Percentiles rank a stretch among this genome's conserved stretches.
Evolutionary conservation across 2,329 filamentous ascomycete genomes (phyloP).

Genomic region (Endoconidiophora laricicola): DNA sequence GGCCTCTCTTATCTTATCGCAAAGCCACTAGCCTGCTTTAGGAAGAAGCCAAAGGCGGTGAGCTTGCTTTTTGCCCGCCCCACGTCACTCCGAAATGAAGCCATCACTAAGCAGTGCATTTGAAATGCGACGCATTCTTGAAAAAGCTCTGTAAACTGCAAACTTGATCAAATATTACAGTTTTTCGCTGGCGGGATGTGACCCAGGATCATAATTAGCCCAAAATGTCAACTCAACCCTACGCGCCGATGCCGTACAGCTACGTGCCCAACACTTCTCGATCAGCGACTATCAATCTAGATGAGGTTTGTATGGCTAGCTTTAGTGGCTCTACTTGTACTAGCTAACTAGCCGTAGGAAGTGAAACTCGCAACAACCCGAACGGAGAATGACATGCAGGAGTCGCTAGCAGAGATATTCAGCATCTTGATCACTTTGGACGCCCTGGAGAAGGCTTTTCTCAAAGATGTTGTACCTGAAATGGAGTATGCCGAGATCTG

Average conservation of each 20-base stretch:
- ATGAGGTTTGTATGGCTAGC: conserved; percentile 45
- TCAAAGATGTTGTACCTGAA: conserved; percentile 87
- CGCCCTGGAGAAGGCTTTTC: conserved; percentile 87
- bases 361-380: conserved; percentile 79
- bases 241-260: conserved; percentile 79
- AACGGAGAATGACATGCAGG: conserved; percentile 81
- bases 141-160: too few species aligned
- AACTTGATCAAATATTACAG: too few species aligned
- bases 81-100: conserved; percentile 3
- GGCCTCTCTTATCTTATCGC: conserved; percentile 13
- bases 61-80: conserved; percentile 7
- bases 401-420: conserved; percentile 92
- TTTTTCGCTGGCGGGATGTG: conserved; percentile 5
- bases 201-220: not conserved
- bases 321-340: not conserved
- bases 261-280: conserved; percentile 75
- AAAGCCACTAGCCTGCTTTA: conserved; percentile 1
- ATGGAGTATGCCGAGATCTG: conserved; percentile 93
- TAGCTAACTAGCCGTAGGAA: conserved; percentile 40
- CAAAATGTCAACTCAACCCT: conserved; percentile 45
- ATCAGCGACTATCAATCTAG: conserved; percentile 80
- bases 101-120: not conserved
- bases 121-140: not conserved
- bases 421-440: conserved; percentile 94
- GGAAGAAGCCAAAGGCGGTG: conserved; percentile 7